Percentiles rank a stretch among this genome's conserved stretches.
Evolutionary conservation across 73 alveolate species (phyloP).

Genomic region (Paramecium biaurelia): DNA sequence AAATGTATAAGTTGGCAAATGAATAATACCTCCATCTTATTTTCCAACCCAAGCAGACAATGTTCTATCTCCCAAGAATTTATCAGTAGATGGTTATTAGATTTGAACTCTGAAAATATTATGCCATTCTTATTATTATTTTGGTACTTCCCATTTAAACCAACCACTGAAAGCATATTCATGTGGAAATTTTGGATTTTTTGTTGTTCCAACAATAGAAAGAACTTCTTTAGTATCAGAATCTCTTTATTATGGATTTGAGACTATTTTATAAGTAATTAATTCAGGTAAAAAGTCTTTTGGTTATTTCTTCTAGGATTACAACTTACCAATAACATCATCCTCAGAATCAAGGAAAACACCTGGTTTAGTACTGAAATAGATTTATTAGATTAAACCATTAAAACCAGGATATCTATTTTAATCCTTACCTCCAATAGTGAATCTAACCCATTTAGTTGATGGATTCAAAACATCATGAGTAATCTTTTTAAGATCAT

Average conservation of each 20-base stretch:
- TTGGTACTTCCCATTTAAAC: constrained; percentile 39
- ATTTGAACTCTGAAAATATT: constrained; percentile 41
- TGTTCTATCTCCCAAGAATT: constrained; percentile 36
- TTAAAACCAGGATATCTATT: constrained; percentile 44
- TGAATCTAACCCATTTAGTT: neutral
- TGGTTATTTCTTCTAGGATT: neutral
- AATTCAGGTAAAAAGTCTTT: neutral
- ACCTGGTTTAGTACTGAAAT: constrained; percentile 2
- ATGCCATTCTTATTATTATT: constrained; percentile 28
- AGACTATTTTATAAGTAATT: neutral
- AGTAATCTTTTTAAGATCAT: neutral
- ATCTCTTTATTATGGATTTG: neutral
- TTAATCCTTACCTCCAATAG: constrained; percentile 37
- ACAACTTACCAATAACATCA: neutral
- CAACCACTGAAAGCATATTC: constrained; percentile 53
- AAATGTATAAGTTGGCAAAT: constrained; percentile 37
- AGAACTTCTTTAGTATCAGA: neutral
- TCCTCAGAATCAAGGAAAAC: constrained; percentile 27
- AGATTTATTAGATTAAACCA: neutral
- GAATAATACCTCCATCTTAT: constrained; percentile 29
- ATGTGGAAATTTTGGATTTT: constrained; percentile 35
- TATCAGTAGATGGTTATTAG: constrained; percentile 31
- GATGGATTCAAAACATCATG: neutral
- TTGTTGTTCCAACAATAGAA: constrained; percentile 7
- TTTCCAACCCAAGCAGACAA: constrained; percentile 32